Conservation (phyloP, 164 flowering plant genomes). For the Aristolochia fimbriata region DNA sequence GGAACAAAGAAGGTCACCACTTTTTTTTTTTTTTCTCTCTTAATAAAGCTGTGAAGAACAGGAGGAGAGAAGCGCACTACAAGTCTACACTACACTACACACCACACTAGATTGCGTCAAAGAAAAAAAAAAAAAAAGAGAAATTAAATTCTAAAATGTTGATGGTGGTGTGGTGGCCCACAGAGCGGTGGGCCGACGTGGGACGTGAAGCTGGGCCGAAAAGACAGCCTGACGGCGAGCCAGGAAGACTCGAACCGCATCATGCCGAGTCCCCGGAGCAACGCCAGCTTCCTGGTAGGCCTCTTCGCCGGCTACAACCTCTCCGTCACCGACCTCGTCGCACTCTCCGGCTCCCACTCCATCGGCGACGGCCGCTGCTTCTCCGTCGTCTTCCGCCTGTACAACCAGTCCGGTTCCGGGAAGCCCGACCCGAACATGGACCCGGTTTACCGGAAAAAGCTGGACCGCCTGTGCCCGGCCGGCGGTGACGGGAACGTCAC, state of each 20-base stretch:
- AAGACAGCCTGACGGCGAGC: conserved; percentile 75
- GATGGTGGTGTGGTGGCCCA: not conserved
- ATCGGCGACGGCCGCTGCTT: conserved; percentile 83
- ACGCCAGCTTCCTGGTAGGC: conserved; percentile 49
- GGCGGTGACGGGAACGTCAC: conserved; percentile 63
- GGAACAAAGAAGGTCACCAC: too few species aligned
- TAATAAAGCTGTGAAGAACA: too few species aligned
- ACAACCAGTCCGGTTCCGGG: conserved; percentile 85
- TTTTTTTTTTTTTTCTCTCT: too few species aligned
- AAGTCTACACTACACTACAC: too few species aligned
- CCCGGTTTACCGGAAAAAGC: conserved; percentile 37
- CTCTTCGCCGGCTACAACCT: conserved; percentile 61
- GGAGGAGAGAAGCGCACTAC: too few species aligned
- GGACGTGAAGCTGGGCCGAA: conserved; percentile 72
- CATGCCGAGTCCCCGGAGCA: conserved; percentile 92
- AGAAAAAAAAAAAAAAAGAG: too few species aligned
- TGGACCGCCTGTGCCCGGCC: conserved; percentile 56
- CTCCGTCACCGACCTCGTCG: conserved; percentile 64
- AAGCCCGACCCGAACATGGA: conserved; percentile 75
- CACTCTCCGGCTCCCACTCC: conserved; percentile 90
- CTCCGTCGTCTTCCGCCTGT: conserved; percentile 75
- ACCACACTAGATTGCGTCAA: too few species aligned
- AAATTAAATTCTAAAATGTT: not conserved
- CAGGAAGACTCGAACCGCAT: conserved; percentile 63
- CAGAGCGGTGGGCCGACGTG: conserved; percentile 89